phyloP scores from a whole-genome alignment of 2,329 filamentous ascomycete genomes.

The Chlorencoelia australis region DNA sequence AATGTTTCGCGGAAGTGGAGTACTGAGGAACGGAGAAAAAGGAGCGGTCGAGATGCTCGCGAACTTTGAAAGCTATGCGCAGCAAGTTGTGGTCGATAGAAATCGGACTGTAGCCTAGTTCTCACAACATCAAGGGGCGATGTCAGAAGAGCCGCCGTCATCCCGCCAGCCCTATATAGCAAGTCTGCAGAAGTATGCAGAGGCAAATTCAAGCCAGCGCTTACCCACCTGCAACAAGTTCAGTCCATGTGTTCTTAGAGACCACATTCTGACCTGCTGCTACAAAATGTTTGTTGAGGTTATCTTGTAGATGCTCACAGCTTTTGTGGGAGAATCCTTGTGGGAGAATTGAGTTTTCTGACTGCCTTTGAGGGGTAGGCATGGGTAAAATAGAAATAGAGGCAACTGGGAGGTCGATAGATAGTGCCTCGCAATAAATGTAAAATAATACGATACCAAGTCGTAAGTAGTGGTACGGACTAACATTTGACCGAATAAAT shows the following conservation, averaged over 20 bases:
- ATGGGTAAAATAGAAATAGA: no score
- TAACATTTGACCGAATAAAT: no score
- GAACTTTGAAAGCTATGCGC: neutral
- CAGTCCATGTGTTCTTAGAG: constrained; percentile 28
- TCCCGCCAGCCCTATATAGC: neutral
- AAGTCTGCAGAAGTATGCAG: neutral
- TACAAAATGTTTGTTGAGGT: no score
- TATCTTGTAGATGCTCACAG: no score
- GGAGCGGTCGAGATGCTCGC: neutral
- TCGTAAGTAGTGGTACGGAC: no score
- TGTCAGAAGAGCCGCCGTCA: neutral
- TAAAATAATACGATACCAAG: no score
- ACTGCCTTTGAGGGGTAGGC: no score
- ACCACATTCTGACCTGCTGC: no score
- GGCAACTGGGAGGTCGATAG: no score
- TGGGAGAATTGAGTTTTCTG: no score
- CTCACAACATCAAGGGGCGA: neutral
- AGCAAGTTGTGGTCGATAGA: neutral
- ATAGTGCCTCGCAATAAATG: no score
- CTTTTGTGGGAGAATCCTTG: no score
- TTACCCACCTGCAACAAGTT: neutral
- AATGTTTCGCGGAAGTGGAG: constrained; percentile 1
- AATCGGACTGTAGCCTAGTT: constrained; percentile 1
- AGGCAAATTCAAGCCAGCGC: neutral
- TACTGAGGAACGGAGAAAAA: neutral